Percentiles rank a stretch among this genome's conserved stretches.
These are phyloP conservation scores for Coemansia sp. DNA, from an alignment of 192 early-diverging fungal genomes.

Conservation along the genomic window DNA sequence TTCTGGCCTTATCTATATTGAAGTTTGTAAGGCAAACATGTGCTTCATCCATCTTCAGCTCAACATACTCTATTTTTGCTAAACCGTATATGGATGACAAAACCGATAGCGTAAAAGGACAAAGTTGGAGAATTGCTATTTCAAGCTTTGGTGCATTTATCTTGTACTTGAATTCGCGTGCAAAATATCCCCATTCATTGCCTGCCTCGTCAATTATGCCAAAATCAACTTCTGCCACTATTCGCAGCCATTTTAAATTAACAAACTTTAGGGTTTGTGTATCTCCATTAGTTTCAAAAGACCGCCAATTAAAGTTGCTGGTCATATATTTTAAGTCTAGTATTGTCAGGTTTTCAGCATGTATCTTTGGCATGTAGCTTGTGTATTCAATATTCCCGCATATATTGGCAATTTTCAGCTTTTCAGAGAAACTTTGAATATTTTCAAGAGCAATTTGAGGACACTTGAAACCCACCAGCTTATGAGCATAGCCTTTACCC, in stretches of 20 bases:
- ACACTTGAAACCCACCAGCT: background rate
- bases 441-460: background rate
- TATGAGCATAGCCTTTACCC: background rate
- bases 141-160: constrained; percentile 6
- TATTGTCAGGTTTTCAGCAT: background rate
- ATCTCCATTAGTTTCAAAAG: background rate
- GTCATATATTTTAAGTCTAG: background rate
- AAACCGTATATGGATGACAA: background rate
- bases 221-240: background rate
- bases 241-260: background rate
- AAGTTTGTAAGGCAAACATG: background rate
- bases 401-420: background rate
- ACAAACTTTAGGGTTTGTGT: background rate
- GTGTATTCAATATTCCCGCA: background rate
- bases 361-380: background rate
- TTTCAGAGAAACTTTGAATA: background rate
- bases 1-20: background rate
- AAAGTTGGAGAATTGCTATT: background rate
- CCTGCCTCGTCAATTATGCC: background rate
- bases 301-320: background rate
- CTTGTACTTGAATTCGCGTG: background rate
- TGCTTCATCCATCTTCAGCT: background rate
- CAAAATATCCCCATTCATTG: background rate
- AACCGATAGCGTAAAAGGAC: background rate
- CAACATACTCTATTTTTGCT: background rate